phyloP scores from a whole-genome alignment of 257 asterid species.

The Parsonsia alboflavescens region DNA sequence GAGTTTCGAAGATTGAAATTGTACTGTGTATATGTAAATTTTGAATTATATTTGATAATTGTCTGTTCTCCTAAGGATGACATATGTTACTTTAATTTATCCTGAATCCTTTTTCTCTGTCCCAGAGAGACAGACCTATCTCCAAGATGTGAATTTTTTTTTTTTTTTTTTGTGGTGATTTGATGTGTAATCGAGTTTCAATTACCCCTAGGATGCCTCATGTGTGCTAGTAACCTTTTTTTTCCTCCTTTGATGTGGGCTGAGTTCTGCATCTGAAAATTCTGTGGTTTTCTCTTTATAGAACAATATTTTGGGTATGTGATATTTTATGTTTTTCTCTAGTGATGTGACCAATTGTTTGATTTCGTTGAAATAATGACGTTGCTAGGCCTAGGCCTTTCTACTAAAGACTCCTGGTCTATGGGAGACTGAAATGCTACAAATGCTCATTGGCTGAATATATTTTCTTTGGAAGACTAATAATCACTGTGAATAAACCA shows the following conservation, averaged over 20 bases:
- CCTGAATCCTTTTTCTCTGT: background rate
- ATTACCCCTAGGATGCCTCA: background rate
- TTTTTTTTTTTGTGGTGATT: no score
- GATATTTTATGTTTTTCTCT: background rate
- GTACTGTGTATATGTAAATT: background rate
- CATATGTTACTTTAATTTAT: background rate
- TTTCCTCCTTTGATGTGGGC: no score
- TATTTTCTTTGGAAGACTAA: background rate
- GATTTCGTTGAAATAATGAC: background rate
- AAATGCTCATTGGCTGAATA: background rate
- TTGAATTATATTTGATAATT: background rate
- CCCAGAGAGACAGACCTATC: background rate
- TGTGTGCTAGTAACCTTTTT: background rate
- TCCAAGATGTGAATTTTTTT: background rate
- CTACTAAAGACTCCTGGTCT: background rate
- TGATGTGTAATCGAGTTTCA: no score
- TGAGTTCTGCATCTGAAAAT: background rate
- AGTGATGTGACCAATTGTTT: background rate
- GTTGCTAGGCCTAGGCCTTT: background rate
- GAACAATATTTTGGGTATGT: background rate
- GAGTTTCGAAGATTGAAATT: background rate
- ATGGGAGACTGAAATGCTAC: background rate
- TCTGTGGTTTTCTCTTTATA: background rate
- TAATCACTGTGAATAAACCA: background rate
- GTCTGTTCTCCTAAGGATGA: background rate